A percentile compares a stretch with the other conserved stretches of the same genome.
These are phyloP conservation scores for Biscogniauxia mediterranea DNA, from an alignment of 2,329 filamentous ascomycete species.

Conservation along the genomic window DNA sequence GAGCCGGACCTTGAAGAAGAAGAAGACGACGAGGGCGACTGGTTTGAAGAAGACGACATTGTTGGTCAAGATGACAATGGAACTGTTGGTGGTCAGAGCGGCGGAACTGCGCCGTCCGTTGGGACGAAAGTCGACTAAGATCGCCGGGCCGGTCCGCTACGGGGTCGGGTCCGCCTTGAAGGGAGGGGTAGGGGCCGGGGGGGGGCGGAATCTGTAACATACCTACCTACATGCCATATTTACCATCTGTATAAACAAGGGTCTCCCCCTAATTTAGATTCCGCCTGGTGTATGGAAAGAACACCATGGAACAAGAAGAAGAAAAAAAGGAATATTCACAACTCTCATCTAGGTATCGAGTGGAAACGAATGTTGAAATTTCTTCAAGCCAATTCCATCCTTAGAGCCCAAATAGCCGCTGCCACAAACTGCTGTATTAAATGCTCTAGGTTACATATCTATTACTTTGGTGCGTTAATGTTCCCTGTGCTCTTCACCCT, in stretches of 20 bases:
- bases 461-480: not conserved
- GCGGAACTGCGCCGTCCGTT: not conserved
- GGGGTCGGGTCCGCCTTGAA: slow-evolving; percentile 2
- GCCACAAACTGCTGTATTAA: not conserved
- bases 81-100: slow-evolving; percentile 7
- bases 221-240: slow-evolving; percentile 3
- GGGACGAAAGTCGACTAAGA: slow-evolving; percentile 5
- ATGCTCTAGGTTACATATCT: not conserved
- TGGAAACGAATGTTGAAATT: not conserved
- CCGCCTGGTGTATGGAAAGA: not conserved
- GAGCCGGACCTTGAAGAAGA: slow-evolving; percentile 56
- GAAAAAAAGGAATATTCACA: not conserved
- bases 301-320: not conserved
- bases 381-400: not conserved
- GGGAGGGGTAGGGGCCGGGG: not conserved
- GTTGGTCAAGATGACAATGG: slow-evolving; percentile 1
- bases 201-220: slow-evolving; percentile 17
- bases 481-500: not conserved
- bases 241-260: slow-evolving; percentile 7
- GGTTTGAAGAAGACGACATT: slow-evolving; percentile 13
- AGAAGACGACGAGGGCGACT: slow-evolving; percentile 58
- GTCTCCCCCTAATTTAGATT: not conserved
- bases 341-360: not conserved
- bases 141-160: slow-evolving; percentile 2
- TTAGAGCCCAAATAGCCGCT: not conserved